Percentiles rank a stretch among this genome's conserved stretches.
phyloP scores from a whole-genome alignment of 75 land plant genomes.

The Ceratopteris richardii region DNA sequence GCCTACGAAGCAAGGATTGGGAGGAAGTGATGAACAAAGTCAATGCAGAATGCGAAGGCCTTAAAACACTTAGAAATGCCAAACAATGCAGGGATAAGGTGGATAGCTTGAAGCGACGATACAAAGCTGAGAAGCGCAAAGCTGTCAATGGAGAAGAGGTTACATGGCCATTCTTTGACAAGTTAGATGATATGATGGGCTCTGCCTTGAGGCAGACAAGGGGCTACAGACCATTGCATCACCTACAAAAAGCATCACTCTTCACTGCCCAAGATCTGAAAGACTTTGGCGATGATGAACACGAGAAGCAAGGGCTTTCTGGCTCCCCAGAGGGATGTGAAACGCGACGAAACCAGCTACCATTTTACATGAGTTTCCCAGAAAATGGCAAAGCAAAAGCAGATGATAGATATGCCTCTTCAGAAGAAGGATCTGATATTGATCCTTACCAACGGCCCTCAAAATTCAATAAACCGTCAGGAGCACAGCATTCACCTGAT shows the following conservation, averaged over 20 bases:
- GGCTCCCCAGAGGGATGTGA: background rate
- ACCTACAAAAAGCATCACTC: no score
- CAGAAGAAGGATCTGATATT: no score
- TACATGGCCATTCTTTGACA: constrained; percentile 15
- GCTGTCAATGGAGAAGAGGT: constrained; percentile 9
- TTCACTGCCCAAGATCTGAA: no score
- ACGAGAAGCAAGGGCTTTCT: background rate
- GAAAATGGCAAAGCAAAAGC: background rate
- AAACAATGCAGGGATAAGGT: constrained; percentile 44
- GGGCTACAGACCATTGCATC: background rate
- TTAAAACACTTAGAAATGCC: constrained; percentile 30
- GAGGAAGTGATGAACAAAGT: constrained; percentile 31
- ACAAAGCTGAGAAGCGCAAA: constrained; percentile 19
- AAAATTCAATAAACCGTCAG: no score
- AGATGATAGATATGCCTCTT: no score
- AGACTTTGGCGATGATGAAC: background rate
- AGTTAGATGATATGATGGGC: constrained; percentile 22
- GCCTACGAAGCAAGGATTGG: constrained; percentile 39
- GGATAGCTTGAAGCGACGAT: constrained; percentile 37
- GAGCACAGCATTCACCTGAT: no score
- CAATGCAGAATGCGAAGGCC: constrained; percentile 20
- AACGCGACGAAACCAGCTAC: background rate
- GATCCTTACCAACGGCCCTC: no score
- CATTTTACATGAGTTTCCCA: background rate
- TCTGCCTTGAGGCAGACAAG: constrained; percentile 5